Evolutionary conservation across 306 rosid species (phyloP).

Genomic region (Benincasa hispida): DNA sequence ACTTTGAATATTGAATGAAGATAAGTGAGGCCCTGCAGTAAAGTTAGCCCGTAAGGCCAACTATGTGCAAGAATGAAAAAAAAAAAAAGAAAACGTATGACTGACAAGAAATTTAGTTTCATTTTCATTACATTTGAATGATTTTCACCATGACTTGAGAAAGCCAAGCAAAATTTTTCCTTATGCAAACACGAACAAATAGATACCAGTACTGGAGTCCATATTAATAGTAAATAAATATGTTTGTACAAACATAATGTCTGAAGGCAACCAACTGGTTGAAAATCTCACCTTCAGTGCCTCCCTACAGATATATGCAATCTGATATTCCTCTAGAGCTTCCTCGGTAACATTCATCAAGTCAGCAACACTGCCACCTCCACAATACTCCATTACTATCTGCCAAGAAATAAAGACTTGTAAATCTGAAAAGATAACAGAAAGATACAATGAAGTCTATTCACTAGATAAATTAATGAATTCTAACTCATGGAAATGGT

Average conservation of each 20-base stretch:
- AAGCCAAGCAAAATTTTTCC: neutral
- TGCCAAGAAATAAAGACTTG: constrained; percentile 41
- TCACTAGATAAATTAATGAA: neutral
- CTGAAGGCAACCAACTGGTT: neutral
- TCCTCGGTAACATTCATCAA: constrained; percentile 80
- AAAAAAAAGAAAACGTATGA: neutral
- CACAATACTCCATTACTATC: constrained; percentile 99
- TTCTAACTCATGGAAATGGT: neutral
- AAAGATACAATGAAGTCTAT: constrained; percentile 2
- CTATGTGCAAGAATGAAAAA: neutral
- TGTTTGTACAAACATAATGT: neutral
- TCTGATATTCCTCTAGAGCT: constrained; percentile 84
- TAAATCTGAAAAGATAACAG: constrained; percentile 16
- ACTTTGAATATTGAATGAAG: constrained; percentile 97
- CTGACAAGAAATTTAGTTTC: neutral
- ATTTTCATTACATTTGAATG: neutral
- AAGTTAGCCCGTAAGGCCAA: constrained; percentile 2
- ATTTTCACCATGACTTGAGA: neutral
- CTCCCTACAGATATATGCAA: constrained; percentile 90
- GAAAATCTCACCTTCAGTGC: constrained; percentile 63
- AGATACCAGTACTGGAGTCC: neutral
- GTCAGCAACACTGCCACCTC: constrained; percentile 98
- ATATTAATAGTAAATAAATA: neutral
- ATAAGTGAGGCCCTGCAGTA: constrained; percentile 76
- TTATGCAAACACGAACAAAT: neutral